Evolutionary conservation across 805 yeast genomes (phyloP).

Genomic region (Hanseniaspora mollemarum): DNA sequence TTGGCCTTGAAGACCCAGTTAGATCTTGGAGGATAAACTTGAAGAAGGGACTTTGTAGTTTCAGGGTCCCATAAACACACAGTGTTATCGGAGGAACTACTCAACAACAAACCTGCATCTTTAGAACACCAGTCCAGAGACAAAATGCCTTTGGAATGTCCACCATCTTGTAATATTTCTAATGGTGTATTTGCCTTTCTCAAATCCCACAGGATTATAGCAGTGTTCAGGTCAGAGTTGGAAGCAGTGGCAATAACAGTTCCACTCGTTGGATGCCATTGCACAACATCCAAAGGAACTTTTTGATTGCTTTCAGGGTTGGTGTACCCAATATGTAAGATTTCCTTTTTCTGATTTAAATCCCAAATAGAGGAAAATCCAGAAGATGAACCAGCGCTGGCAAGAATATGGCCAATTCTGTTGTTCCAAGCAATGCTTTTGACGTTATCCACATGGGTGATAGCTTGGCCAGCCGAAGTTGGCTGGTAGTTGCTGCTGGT

Average conservation of each 20-base stretch:
- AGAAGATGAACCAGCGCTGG: conserved; percentile 64
- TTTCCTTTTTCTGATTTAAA: conserved; percentile 74
- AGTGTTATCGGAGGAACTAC: conserved; percentile 87
- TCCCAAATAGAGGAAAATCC: conserved; percentile 94
- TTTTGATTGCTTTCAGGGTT: conserved; percentile 40
- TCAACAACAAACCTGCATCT: conserved; percentile 65
- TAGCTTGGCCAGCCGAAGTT: conserved; percentile 61
- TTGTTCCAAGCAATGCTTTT: conserved; percentile 83
- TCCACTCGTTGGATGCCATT: conserved; percentile 88
- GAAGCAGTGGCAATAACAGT: conserved; percentile 84
- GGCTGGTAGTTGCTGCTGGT: conserved; percentile 35
- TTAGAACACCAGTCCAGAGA: conserved; percentile 88
- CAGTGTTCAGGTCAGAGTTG: conserved; percentile 66
- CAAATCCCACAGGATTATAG: conserved; percentile 83
- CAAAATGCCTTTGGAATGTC: conserved; percentile 79
- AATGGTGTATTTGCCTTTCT: conserved; percentile 91
- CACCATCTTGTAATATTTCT: conserved; percentile 41
- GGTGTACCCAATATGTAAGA: conserved; percentile 66
- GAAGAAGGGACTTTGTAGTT: conserved; percentile 44
- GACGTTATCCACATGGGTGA: conserved; percentile 72
- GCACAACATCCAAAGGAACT: conserved; percentile 67
- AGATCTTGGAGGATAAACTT: conserved; percentile 81
- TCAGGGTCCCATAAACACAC: conserved; percentile 86
- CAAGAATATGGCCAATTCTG: conserved; percentile 71
- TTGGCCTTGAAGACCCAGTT: conserved; percentile 87